phyloP scores from a whole-genome alignment of 306 rosid genomes.

The Acacia acuminata region DNA sequence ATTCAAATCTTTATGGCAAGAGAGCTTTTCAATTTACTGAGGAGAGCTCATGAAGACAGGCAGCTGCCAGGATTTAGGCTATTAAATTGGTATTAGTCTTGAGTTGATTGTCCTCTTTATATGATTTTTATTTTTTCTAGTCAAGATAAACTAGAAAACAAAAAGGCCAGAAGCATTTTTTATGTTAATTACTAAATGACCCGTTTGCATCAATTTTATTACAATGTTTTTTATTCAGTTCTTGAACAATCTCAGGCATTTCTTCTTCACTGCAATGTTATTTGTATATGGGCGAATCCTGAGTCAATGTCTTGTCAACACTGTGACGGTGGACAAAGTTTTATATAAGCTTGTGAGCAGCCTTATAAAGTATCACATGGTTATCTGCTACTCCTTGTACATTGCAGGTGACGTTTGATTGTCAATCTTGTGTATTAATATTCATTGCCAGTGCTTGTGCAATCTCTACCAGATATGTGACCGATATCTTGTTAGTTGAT shows the following conservation, averaged over 20 bases:
- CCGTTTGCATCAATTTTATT: slow-evolving; percentile 11
- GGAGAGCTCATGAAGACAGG: slow-evolving; percentile 88
- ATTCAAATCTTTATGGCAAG: slow-evolving; percentile 96
- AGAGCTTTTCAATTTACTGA: slow-evolving; percentile 88
- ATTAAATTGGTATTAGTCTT: slow-evolving; percentile 71
- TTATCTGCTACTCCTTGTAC: slow-evolving; percentile 82
- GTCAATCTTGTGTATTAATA: slow-evolving; percentile 17
- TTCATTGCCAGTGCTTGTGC: slow-evolving; percentile 21
- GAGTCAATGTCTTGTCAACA: slow-evolving; percentile 87
- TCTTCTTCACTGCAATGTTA: slow-evolving; percentile 95
- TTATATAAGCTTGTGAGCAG: slow-evolving; percentile 76
- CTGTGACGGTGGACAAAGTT: slow-evolving; percentile 76
- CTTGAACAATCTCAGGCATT: slow-evolving; percentile 71
- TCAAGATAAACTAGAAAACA: slow-evolving; percentile 5
- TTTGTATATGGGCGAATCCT: slow-evolving; percentile 97
- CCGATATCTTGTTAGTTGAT: slow-evolving; percentile 14
- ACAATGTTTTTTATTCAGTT: slow-evolving; percentile 13
- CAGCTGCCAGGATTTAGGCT: slow-evolving; percentile 95
- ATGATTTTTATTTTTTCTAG: slow-evolving; percentile 27
- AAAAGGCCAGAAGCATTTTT: slow-evolving; percentile 1
- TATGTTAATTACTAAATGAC: slow-evolving; percentile 4
- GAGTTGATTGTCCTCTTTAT: slow-evolving; percentile 12
- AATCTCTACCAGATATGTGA: slow-evolving; percentile 28
- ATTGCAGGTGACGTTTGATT: slow-evolving; percentile 67
- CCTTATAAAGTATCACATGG: slow-evolving; percentile 91